These are phyloP conservation scores for Globisporangium irregulare DNA, from an alignment of 352 stramenopile genomes.

Conservation along the genomic window DNA sequence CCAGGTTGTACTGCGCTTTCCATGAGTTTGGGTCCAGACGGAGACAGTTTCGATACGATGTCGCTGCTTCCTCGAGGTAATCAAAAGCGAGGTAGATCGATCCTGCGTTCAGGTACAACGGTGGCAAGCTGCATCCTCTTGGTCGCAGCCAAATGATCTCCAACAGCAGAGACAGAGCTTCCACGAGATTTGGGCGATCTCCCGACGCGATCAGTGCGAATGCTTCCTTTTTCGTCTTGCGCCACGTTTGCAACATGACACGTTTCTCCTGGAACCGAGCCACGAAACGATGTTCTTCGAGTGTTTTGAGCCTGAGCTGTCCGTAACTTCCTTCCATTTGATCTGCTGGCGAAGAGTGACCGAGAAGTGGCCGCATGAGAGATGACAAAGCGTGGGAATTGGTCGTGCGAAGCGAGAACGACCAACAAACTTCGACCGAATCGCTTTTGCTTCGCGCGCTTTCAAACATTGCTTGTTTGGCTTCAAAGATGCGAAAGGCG, in stretches of 20 bases:
- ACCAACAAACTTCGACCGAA: conserved; percentile 19
- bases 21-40: conserved; percentile 31
- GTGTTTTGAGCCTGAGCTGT: conserved; percentile 40
- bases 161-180: conserved; percentile 56
- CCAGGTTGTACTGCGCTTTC: conserved; percentile 53
- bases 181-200: conserved; percentile 31
- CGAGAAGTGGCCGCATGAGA: not conserved
- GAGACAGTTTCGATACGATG: conserved; percentile 47
- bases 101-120: conserved; percentile 47
- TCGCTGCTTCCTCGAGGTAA: conserved; percentile 47
- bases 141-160: conserved; percentile 51
- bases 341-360: not conserved
- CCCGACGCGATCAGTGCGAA: conserved; percentile 26
- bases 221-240: conserved; percentile 23
- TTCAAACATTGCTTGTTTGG: conserved; percentile 9
- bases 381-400: conserved; percentile 13
- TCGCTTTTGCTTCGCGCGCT: conserved; percentile 1
- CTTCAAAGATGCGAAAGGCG: conserved; percentile 15
- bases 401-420: conserved; percentile 21
- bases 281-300: conserved; percentile 51
- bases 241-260: conserved; percentile 46
- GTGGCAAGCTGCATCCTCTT: conserved; percentile 24
- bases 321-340: not conserved
- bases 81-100: conserved; percentile 55
- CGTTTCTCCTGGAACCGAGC: conserved; percentile 50